Conservation (phyloP, 139 green algal genomes). For the Volvox africanus region DNA sequence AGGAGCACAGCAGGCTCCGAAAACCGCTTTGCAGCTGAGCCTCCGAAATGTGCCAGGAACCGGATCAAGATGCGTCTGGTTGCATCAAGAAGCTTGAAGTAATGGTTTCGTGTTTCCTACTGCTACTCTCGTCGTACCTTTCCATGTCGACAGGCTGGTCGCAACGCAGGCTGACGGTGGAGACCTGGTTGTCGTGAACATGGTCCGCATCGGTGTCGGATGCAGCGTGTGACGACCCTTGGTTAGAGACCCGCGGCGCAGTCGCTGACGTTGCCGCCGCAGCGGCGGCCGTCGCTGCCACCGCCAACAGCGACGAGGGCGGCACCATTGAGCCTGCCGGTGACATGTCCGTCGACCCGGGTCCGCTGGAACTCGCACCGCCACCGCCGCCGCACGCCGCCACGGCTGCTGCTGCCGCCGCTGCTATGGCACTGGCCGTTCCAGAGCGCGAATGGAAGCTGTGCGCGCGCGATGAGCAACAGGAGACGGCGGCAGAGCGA, state of each 20-base stretch:
- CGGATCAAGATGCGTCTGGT: no score
- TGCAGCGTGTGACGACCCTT: neutral
- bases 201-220: neutral
- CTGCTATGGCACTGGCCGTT: constrained; percentile 9
- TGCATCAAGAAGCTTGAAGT: no score
- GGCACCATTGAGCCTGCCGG: constrained; percentile 6
- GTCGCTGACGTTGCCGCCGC: neutral
- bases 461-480: constrained; percentile 45
- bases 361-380: neutral
- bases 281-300: neutral
- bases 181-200: constrained; percentile 43
- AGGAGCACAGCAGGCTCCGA: no score
- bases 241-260: neutral
- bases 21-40: no score
- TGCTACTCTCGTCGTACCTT: neutral
- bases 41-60: no score
- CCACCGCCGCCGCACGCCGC: constrained; percentile 2
- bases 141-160: constrained; percentile 46
- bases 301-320: neutral
- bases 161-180: constrained; percentile 45
- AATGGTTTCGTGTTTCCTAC: no score
- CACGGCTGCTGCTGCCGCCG: constrained; percentile 23
- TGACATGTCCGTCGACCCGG: neutral
- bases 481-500: constrained; percentile 31
- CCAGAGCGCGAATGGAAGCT: constrained; percentile 15